A percentile compares a stretch with the other conserved stretches of the same genome.
Evolutionary conservation across 2,329 filamentous ascomycete species (phyloP).

Genomic region (Karstenula rhodostoma): DNA sequence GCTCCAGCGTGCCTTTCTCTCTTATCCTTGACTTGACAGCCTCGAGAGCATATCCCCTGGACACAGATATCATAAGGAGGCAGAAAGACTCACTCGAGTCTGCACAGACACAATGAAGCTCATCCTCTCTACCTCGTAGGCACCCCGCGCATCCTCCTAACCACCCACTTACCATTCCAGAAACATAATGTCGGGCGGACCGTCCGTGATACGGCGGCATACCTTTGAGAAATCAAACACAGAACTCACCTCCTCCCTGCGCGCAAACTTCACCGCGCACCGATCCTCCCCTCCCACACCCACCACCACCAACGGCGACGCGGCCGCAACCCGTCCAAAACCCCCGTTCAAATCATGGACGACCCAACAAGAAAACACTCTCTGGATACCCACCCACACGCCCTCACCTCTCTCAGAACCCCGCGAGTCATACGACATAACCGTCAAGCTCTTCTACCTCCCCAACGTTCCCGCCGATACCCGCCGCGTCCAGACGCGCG

Average conservation of each 20-base stretch:
- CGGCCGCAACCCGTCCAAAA: constrained; percentile 44
- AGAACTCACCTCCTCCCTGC: constrained; percentile 88
- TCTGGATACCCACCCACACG: constrained; percentile 80
- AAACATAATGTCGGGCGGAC: constrained; percentile 86
- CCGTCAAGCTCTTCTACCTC: constrained; percentile 93
- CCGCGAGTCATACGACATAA: constrained; percentile 86
- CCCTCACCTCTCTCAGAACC: constrained; percentile 80
- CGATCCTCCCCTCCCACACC: constrained; percentile 63
- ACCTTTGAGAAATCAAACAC: constrained; percentile 86
- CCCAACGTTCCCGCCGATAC: constrained; percentile 71
- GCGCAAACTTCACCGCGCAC: constrained; percentile 80
- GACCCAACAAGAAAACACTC: constrained; percentile 55
- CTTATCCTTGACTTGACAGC: background rate
- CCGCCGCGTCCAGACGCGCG: constrained; percentile 74
- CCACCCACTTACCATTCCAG: constrained; percentile 60
- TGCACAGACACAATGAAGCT: constrained; percentile 72
- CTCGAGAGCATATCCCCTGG: background rate
- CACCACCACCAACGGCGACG: constrained; percentile 41
- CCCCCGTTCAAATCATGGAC: constrained; percentile 71
- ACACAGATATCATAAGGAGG: background rate
- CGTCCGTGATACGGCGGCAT: constrained; percentile 82
- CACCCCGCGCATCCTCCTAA: constrained; percentile 20
- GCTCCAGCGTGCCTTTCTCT: background rate
- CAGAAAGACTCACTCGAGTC: background rate
- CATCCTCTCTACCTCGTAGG: constrained; percentile 85